Conservation (phyloP, 2,329 filamentous ascomycete genomes). For the Pestalotiopsis fici region DNA sequence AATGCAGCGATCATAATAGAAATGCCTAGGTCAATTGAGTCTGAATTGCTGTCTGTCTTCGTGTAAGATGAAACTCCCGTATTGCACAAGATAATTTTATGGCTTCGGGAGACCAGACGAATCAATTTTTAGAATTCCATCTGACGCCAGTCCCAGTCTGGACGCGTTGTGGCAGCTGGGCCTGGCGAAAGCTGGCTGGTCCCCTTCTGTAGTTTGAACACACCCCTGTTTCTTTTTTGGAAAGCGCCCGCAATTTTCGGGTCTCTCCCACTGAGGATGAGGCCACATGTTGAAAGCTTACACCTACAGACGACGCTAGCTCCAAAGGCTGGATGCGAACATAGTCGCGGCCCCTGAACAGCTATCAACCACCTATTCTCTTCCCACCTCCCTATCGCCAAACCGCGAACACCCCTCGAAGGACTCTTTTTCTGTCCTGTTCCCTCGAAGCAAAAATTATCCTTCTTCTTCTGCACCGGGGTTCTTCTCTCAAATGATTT, state of each 20-base stretch:
- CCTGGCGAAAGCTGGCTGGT: background rate
- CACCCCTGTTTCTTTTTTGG: background rate
- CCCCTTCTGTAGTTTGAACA: background rate
- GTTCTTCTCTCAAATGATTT: conserved; percentile 3
- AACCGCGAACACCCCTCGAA: background rate
- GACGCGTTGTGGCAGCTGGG: background rate
- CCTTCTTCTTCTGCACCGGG: conserved; percentile 1
- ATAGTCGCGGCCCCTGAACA: background rate
- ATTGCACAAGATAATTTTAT: background rate
- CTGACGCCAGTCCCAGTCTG: conserved; percentile 2
- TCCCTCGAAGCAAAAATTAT: background rate
- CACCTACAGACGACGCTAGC: background rate
- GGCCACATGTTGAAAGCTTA: conserved; percentile 10
- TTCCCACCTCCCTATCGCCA: background rate
- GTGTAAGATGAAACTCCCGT: background rate
- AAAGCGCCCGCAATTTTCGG: conserved; percentile 2
- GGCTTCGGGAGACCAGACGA: background rate
- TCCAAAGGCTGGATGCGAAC: background rate
- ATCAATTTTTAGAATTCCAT: conserved; percentile 1
- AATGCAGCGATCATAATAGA: too few species aligned
- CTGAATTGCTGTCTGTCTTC: background rate
- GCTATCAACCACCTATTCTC: background rate
- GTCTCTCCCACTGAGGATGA: conserved; percentile 2
- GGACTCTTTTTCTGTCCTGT: background rate
- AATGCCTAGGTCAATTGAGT: too few species aligned